Evolutionary conservation across 225 moss, liverwort and hornwort genomes (phyloP), one percentile per base, ranked within the genome.

Genomic region (Pseudoscleropodium purum): DNA sequence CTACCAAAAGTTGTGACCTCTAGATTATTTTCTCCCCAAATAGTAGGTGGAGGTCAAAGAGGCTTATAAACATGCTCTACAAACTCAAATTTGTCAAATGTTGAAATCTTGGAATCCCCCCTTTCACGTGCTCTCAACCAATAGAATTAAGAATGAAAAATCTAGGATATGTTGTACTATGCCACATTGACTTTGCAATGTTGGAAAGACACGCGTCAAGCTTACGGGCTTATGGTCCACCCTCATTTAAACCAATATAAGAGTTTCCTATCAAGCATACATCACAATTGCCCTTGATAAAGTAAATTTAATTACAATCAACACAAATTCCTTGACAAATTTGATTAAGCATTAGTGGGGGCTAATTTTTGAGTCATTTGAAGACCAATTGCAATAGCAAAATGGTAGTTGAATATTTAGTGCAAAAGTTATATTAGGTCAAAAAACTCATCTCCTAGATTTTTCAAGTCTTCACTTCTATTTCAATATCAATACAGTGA

Each of bases 191-290:
- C 26, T 72, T 41, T 41, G 41, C 69, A 39, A 23, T 1, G 1
- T 2, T 4, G 9, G 0, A 70, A 20, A 37, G 10, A n/a, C 24
- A n/a, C 11, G 1, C 8, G 5, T 9, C 9, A 11, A 9, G 24
- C 59, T 59, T 10, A 10, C 24, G 24, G 10, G 20, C 59, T 21
- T 69, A 1, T n/a, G 0, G 23, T 3, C 2, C 20, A 11, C 5
- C 15, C 8, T 15, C 3, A 23, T 21, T 1, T 59, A 59, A 60
- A 60, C 24, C 24, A 60, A 23, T 23, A 23, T 5, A 23, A 24
- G 7, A 60, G 5, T 5, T 11, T 1, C 5, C 10, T 60, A 11
- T 24, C 24, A 0, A 11, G 1, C 18, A 14, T 25, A 2, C 15
- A 39, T 39, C 9, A 5, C 1, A 15, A 0, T 26, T 41, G 11